Base-by-base conservation (phyloP, 2,329 filamentous ascomycete genomes). In the Claviceps capensis region DNA sequence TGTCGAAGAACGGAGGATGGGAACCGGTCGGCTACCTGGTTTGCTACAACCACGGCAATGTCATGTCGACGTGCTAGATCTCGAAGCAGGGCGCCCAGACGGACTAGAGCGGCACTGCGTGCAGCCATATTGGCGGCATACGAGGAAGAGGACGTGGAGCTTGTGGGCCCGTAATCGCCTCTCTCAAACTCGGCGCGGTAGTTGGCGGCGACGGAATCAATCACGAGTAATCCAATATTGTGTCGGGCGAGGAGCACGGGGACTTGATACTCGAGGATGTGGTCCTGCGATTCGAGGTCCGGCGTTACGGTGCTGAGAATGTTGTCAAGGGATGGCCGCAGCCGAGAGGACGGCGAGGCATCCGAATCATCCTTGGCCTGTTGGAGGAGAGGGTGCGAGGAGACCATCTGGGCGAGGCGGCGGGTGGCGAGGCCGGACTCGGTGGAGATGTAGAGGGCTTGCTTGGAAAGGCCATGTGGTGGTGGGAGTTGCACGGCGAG, bases 161-260 rank as follows among this genome's bases (percentile, higher is more conserved):
- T 13, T 17, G 52, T 49, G 51, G 52, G 49, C 50, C 70, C 69
- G 56, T 34, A 9, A 9, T 11, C 30, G 30, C 70, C 68, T 52
- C 81, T 77, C 59, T 89, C 85, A 60, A 89, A 93, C 66, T 97
- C 91, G 48, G 88, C 90, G 57, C 93, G 85, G 67, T 93, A 98
- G 68, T 98, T 98, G 54, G 93, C 89, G 0, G 93, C 90, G 30
- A 98, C 85, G 5, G 87, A 95, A 70, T 98, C 93, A 36, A 98
- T 71, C 14, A 97, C 77, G 1, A 98, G 70, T 1, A 98, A 77
- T 2, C 91, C 88, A 50, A 95, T 75, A 55, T 83, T 77, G 65
- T 88, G 82, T 47, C 86, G 80, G 57, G 78, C 72, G 19, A 95
- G 81, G 30, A 89, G 83, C 17, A 95, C 85, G 1, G 93, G 93